Evolutionary conservation across 83 land plant genomes (phyloP).

Genomic region (Picea engelmannii): DNA sequence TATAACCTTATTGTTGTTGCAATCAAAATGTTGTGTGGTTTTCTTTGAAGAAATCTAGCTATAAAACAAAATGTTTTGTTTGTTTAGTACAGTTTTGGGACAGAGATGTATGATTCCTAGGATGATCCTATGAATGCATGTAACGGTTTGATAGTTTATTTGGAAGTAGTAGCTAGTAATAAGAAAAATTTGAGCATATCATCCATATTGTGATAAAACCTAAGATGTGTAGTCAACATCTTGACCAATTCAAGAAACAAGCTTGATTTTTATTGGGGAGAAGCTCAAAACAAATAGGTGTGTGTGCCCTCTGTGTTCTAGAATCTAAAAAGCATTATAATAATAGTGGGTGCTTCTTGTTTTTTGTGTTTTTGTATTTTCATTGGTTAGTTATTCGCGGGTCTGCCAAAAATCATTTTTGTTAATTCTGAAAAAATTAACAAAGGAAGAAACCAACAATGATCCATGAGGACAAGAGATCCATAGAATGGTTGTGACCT

Average conservation of each 20-base stretch:
- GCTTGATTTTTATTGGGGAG: conserved; percentile 64
- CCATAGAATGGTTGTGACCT: conserved; percentile 31
- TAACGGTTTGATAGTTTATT: too few species aligned
- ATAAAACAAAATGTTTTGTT: too few species aligned
- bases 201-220: neutral
- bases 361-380: too few species aligned
- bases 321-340: neutral
- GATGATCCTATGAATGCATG: too few species aligned
- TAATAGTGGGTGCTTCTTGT: neutral
- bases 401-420: neutral
- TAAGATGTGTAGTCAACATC: neutral
- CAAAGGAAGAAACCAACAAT: neutral
- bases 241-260: conserved; percentile 5
- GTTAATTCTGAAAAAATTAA: neutral
- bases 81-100: too few species aligned
- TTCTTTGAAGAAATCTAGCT: too few species aligned
- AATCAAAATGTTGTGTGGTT: too few species aligned
- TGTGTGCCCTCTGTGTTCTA: conserved; percentile 2
- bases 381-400: neutral
- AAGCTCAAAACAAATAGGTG: conserved; percentile 69
- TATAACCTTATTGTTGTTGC: too few species aligned
- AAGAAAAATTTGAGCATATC: too few species aligned
- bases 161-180: too few species aligned
- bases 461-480: conserved; percentile 49
- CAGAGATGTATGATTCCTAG: too few species aligned